phyloP scores from a whole-genome alignment of 2,329 filamentous ascomycete species.

The Colletotrichum chrysophilum region DNA sequence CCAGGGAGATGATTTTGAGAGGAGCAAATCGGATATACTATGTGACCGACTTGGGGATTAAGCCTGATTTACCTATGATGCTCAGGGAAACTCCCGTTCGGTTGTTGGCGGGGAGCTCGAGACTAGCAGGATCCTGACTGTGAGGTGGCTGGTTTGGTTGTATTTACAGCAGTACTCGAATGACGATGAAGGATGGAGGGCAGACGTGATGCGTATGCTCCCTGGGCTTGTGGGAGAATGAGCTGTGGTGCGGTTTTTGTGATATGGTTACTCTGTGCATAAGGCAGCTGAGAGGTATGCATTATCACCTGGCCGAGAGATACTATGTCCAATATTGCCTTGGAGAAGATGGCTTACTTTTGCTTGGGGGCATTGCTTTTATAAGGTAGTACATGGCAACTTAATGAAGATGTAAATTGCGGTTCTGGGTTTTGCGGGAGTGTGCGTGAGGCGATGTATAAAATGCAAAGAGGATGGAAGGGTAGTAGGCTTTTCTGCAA shows the following conservation, averaged over 20 bases:
- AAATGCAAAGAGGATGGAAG: not conserved
- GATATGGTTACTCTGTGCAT: too few species aligned
- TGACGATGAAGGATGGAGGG: not conserved
- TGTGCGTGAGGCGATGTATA: not conserved
- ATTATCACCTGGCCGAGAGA: too few species aligned
- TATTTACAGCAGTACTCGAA: not conserved
- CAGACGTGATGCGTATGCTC: rapidly evolving
- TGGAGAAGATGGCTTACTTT: too few species aligned
- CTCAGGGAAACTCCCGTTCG: not conserved
- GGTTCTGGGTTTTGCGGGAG: not conserved
- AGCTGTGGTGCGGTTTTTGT: not conserved
- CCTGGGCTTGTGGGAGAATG: not conserved
- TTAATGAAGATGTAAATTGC: not conserved
- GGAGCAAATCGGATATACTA: not conserved
- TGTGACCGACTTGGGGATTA: not conserved
- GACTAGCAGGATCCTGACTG: rapidly evolving
- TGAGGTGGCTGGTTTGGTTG: not conserved
- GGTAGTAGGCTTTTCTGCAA: too few species aligned
- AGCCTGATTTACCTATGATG: not conserved
- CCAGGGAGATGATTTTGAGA: not conserved
- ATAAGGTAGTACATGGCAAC: too few species aligned
- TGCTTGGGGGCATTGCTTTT: too few species aligned
- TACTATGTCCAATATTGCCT: too few species aligned
- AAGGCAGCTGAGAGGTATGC: too few species aligned
- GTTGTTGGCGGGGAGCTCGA: not conserved